A percentile compares a stretch with the other conserved stretches of the same genome.
These are phyloP conservation scores for Fusarium tuaranense DNA, from an alignment of 2,329 filamentous ascomycete species.

Conservation along the genomic window DNA sequence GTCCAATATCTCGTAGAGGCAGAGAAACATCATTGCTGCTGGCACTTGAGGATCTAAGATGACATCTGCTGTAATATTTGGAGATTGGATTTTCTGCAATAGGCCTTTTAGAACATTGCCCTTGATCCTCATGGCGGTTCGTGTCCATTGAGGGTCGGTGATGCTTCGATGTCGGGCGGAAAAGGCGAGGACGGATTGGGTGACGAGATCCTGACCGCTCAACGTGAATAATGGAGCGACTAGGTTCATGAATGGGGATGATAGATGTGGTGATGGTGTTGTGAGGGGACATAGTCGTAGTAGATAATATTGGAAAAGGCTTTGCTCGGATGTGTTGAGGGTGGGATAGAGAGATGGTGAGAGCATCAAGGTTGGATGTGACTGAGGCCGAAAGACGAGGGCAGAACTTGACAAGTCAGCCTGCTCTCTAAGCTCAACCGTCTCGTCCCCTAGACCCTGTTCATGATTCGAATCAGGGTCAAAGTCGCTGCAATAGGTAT, in stretches of 20 bases:
- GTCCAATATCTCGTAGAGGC: constrained; percentile 40
- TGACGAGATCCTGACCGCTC: constrained; percentile 29
- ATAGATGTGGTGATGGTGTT: constrained; percentile 28
- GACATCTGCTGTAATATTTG: constrained; percentile 22
- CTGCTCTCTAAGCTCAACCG: constrained; percentile 22
- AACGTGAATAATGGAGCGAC: constrained; percentile 37
- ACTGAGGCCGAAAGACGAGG: constrained; percentile 5
- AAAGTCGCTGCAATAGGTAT: constrained; percentile 37
- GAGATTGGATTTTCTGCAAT: constrained; percentile 20
- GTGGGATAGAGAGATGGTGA: constrained; percentile 27
- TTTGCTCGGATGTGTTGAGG: constrained; percentile 13
- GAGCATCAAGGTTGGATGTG: not conserved
- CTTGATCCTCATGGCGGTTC: constrained; percentile 34
- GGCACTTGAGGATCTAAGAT: constrained; percentile 36
- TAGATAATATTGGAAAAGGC: constrained; percentile 39
- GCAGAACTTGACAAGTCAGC: not conserved
- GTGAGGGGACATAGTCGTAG: constrained; percentile 37
- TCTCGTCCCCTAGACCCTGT: constrained; percentile 22
- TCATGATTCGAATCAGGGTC: constrained; percentile 23
- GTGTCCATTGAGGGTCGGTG: constrained; percentile 27
- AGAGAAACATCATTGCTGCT: constrained; percentile 41
- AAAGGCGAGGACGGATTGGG: constrained; percentile 37
- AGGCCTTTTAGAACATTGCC: constrained; percentile 23
- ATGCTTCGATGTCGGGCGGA: constrained; percentile 38
- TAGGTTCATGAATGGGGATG: constrained; percentile 35